Base-by-base conservation (phyloP, 768 basidiomycete genomes). In the Tricholoma hemisulphureum region DNA sequence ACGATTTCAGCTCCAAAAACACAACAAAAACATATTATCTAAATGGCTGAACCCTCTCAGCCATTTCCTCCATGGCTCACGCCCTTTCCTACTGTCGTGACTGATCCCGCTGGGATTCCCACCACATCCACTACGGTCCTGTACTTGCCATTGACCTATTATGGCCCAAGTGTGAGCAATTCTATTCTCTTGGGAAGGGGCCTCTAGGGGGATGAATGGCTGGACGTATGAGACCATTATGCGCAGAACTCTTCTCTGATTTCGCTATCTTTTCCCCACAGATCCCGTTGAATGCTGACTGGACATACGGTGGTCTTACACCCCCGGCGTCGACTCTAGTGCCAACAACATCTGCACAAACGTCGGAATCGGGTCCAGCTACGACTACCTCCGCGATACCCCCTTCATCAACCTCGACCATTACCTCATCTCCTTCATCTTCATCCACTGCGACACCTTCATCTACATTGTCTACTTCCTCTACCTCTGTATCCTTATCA, bases 91-190 rank as follows among this genome's bases (percentile, higher is more conserved):
- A 76, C 83, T 16, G 72, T 83, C 28, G 67, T 85, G 48, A 83
- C 83, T 6, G 77, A 84, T 65, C 72, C 75, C 2, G 75, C 74
- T 52, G 88, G 87, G 50, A 71, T 72, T 20, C 78, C 81, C 55
- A 75, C 82, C 49, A 89, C 87, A 13, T 75, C 78, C 41, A 85
- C 83, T 23, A 77, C 73, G 29, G 73, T 87, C 9, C 64, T 89
- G 24, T 83, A 79, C 62, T 67, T 92, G 51, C 88, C 91, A 37
- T 73, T 91, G 62, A 92, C 91, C 0, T 93, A 93, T 72, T 91
- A 82, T 62, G 91, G 91, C 28, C 89, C 91, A 53, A 86, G 86
- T 69, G 90, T 92, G 67, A 82, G 89, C 82, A 37, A 4, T 23
- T 9, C 21, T 13, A 39, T n/a, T n/a, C n/a, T n/a, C n/a, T n/a